Percentiles rank a stretch among this genome's conserved stretches.
phyloP scores from a whole-genome alignment of 2,329 filamentous ascomycete species.

The Ophiocordyceps camponoti-leonardi region DNA sequence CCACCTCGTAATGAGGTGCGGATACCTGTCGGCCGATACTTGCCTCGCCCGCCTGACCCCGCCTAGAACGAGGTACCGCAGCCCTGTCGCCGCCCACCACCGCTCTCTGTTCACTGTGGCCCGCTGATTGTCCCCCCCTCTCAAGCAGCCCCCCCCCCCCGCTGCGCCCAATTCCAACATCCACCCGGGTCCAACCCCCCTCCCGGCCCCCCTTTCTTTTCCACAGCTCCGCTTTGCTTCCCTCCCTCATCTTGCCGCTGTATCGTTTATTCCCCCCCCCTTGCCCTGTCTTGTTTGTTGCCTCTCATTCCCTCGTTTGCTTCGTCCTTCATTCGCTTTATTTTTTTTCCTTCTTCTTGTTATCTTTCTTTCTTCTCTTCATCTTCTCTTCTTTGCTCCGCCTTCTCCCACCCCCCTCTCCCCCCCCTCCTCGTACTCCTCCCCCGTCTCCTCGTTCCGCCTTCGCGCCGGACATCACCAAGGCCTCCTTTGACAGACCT shows the following conservation, averaged over 20 bases:
- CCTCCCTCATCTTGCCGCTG: slow-evolving; percentile 4
- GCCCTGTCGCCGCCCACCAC: too few species aligned
- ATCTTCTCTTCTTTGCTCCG: slow-evolving; percentile 5
- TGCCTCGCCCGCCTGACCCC: background rate
- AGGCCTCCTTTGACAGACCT: background rate
- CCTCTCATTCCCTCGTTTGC: slow-evolving; percentile 12
- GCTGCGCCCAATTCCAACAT: background rate
- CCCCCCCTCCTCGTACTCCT: slow-evolving; percentile 8
- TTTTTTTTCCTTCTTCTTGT: slow-evolving; percentile 6
- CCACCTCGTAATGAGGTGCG: too few species aligned
- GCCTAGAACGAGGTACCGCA: background rate
- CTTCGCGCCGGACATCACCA: background rate
- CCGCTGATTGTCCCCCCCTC: background rate
- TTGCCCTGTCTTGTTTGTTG: slow-evolving; percentile 15
- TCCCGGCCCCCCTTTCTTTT: slow-evolving; percentile 3
- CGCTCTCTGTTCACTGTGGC: too few species aligned
- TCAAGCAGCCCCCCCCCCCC: background rate
- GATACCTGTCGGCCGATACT: background rate
- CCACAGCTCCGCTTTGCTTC: slow-evolving; percentile 1
- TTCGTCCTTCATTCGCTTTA: slow-evolving; percentile 5
- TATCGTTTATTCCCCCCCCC: slow-evolving; percentile 4
- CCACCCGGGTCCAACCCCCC: background rate
- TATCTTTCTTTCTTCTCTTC: slow-evolving; percentile 7
- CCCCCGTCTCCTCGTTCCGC: too few species aligned
- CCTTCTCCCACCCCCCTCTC: slow-evolving; percentile 6